These are phyloP conservation scores for Penicillium sp. DNA, from an alignment of 2,329 filamentous ascomycete genomes.

Conservation along the genomic window DNA sequence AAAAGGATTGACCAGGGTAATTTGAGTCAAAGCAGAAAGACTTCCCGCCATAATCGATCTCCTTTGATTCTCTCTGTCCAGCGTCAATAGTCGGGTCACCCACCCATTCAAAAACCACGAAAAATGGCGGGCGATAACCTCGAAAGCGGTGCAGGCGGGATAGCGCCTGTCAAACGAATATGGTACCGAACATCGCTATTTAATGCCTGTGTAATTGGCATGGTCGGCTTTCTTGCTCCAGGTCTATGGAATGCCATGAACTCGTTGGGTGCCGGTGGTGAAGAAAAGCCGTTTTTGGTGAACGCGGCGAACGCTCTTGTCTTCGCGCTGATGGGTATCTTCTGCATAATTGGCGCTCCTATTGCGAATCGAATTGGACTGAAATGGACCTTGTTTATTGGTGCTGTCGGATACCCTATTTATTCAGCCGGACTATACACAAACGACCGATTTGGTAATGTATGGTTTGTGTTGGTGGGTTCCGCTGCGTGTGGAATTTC, in stretches of 20 bases:
- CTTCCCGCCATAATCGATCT: too few relatives aligned
- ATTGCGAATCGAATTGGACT: conserved; percentile 50
- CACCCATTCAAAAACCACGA: background rate
- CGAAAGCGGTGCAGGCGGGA: background rate
- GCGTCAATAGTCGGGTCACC: too few relatives aligned
- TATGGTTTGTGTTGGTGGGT: conserved; percentile 50
- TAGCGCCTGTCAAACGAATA: background rate
- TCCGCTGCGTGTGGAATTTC: conserved; percentile 47
- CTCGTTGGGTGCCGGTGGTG: conserved; percentile 50
- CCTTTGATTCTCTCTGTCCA: too few relatives aligned
- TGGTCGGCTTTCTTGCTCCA: conserved; percentile 44
- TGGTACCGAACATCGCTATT: conserved; percentile 51
- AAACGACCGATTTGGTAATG: conserved; percentile 28
- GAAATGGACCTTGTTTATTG: conserved; percentile 39
- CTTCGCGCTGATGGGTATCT: conserved; percentile 40
- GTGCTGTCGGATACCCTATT: conserved; percentile 47
- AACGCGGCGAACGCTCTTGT: conserved; percentile 52
- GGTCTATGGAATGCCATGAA: conserved; percentile 56
- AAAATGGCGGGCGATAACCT: background rate
- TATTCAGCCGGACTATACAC: conserved; percentile 49
- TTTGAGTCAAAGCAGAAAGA: too few relatives aligned
- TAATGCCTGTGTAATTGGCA: conserved; percentile 49
- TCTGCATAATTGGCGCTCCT: conserved; percentile 48
- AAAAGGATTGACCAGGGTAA: too few relatives aligned
- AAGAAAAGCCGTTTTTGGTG: conserved; percentile 50